Conservation (phyloP, 257 asterid species). For the Euphrasia confusa region DNA sequence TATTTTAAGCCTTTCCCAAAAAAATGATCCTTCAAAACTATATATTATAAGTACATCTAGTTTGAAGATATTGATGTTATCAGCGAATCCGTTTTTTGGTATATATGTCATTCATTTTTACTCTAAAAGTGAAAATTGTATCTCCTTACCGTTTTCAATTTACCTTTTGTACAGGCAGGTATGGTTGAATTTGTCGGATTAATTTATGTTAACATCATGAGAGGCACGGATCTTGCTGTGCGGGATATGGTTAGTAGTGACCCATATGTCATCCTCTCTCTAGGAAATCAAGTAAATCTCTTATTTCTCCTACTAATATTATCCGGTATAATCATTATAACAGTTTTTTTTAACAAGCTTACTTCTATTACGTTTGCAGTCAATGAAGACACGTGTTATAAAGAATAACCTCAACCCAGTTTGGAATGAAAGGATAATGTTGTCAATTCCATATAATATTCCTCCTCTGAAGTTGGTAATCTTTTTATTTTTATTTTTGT, state of each 20-base stretch:
- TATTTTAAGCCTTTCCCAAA: neutral
- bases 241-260: conserved; percentile 86
- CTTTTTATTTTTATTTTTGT: neutral
- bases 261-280: conserved; percentile 81
- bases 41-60: too few relatives aligned
- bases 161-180: conserved; percentile 69
- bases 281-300: conserved; percentile 74
- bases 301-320: neutral
- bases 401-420: conserved; percentile 87
- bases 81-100: neutral
- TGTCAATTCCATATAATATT: conserved; percentile 75
- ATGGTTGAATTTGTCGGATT: conserved; percentile 95
- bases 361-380: conserved; percentile 39
- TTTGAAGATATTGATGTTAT: too few relatives aligned
- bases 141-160: conserved; percentile 13
- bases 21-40: neutral
- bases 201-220: conserved; percentile 75
- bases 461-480: conserved; percentile 87
- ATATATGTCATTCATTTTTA: neutral
- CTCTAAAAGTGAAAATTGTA: neutral
- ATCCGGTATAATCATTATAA: neutral
- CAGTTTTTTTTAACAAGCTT: neutral
- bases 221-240: conserved; percentile 83
- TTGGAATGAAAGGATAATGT: conserved; percentile 88
- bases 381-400: conserved; percentile 78